phyloP scores from a whole-genome alignment of 75 land plant species.

The Cunninghamia lanceolata region DNA sequence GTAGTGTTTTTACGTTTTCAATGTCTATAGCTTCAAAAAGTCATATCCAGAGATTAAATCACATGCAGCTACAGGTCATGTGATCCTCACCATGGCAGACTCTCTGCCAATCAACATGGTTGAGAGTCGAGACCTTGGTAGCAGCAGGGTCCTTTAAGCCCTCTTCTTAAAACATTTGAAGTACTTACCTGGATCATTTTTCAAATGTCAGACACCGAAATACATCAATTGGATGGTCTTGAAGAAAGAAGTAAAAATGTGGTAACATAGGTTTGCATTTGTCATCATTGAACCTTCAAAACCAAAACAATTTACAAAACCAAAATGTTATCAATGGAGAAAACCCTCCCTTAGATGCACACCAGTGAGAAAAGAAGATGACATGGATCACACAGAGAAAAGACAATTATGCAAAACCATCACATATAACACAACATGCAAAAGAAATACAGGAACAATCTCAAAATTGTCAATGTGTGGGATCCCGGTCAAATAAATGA shows the following conservation, averaged over 20 bases:
- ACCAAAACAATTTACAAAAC: background rate
- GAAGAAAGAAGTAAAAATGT: background rate
- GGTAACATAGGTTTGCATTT: background rate
- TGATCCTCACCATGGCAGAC: background rate
- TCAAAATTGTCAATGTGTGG: background rate
- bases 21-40: background rate
- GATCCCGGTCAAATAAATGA: background rate
- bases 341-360: background rate
- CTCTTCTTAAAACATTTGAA: background rate
- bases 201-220: background rate
- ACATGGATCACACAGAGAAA: background rate
- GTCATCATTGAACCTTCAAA: background rate
- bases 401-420: background rate
- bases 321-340: background rate
- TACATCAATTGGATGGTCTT: background rate
- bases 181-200: background rate
- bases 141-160: background rate
- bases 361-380: background rate
- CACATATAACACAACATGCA: background rate
- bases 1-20: background rate
- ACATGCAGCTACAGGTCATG: background rate
- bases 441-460: background rate
- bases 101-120: background rate
- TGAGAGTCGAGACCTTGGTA: background rate
- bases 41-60: background rate